These are phyloP conservation scores for Lecanicillium sp. DNA, from an alignment of 2,329 filamentous ascomycete genomes.

Conservation along the genomic window DNA sequence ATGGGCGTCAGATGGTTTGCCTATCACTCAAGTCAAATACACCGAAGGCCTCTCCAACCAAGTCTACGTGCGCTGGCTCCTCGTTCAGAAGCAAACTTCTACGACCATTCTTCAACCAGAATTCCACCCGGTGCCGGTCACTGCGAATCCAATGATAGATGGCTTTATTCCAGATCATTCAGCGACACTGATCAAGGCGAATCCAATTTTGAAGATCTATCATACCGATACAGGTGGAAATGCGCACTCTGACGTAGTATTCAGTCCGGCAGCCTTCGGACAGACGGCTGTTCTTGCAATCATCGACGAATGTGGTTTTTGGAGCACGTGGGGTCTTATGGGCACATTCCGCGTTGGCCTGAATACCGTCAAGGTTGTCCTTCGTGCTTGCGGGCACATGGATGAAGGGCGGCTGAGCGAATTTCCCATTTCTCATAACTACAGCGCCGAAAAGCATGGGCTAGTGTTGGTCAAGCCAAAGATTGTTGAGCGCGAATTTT, in stretches of 20 bases:
- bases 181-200: slow-evolving; percentile 49
- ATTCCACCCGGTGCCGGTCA: slow-evolving; percentile 34
- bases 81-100: slow-evolving; percentile 47
- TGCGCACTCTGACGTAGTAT: slow-evolving; percentile 56
- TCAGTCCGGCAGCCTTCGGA: slow-evolving; percentile 46
- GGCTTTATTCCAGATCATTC: slow-evolving; percentile 19
- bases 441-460: slow-evolving; percentile 34
- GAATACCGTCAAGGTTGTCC: slow-evolving; percentile 27
- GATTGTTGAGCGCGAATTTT: background rate
- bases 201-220: slow-evolving; percentile 48
- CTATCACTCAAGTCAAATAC: slow-evolving; percentile 48
- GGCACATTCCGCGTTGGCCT: slow-evolving; percentile 30
- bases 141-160: slow-evolving; percentile 16
- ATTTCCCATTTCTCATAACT: slow-evolving; percentile 25
- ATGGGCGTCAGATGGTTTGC: slow-evolving; percentile 48
- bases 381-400: slow-evolving; percentile 39
- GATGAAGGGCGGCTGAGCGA: slow-evolving; percentile 30
- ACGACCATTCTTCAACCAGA: slow-evolving; percentile 49
- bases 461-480: slow-evolving; percentile 32
- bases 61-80: slow-evolving; percentile 42
- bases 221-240: slow-evolving; percentile 46
- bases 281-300: slow-evolving; percentile 58
- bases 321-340: slow-evolving; percentile 60
- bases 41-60: slow-evolving; percentile 32
- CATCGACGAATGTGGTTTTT: slow-evolving; percentile 58